Evolutionary conservation across 345 rosid species (phyloP).

Genomic region (Citrus sinensis): DVS_A1.0 CM039168.1:10649501-10650000

Average conservation of each 20-base stretch:
- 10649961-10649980: not conserved
- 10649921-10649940: constrained; percentile 18
- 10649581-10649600: not conserved
- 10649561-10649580: too few relatives aligned
- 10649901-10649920: constrained; percentile 3
- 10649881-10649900: constrained; percentile 3
- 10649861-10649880: constrained; percentile 22
- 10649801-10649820: constrained; percentile 1
- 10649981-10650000: constrained; percentile 9
- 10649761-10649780: not conserved
- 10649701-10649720: constrained; percentile 17
- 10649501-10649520: too few relatives aligned
- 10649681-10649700: not conserved
- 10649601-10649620: not conserved
- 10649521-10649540: too few relatives aligned
- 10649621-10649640: constrained; percentile 3
- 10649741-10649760: not conserved
- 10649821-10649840: constrained; percentile 22
- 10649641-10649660: constrained; percentile 8
- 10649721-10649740: not conserved
- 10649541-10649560: too few relatives aligned
- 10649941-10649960: constrained; percentile 32
- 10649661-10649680: constrained; percentile 4
- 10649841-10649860: constrained; percentile 32
- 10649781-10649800: constrained; percentile 12